These are phyloP conservation scores for Russula earlei DNA, from an alignment of 768 basidiomycete species.

Conservation along the genomic window DNA sequence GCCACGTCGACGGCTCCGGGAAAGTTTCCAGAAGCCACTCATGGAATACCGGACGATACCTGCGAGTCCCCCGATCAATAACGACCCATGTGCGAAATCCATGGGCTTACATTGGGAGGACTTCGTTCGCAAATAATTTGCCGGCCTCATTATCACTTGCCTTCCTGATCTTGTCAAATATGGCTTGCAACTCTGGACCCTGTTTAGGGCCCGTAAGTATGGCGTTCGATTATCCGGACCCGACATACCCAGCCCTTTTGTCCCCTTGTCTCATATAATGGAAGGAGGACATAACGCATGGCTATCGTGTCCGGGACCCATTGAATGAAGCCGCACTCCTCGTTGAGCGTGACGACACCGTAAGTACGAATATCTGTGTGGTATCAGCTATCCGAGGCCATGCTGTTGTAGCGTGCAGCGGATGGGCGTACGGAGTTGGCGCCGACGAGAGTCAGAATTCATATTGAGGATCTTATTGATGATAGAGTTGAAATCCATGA, in stretches of 20 bases:
- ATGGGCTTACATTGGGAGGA: constrained; percentile 47
- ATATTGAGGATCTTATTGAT: constrained; percentile 94
- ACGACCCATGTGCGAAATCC: neutral
- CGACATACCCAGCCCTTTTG: constrained; percentile 41
- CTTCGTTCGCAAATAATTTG: constrained; percentile 39
- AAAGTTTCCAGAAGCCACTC: constrained; percentile 98
- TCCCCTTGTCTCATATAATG: constrained; percentile 49
- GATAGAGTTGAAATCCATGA: constrained; percentile 98
- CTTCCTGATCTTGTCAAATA: constrained; percentile 44
- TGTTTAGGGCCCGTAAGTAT: constrained; percentile 21
- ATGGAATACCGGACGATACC: constrained; percentile 81
- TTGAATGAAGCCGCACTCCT: constrained; percentile 96
- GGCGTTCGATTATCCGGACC: neutral
- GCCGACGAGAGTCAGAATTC: constrained; percentile 83
- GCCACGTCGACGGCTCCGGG: constrained; percentile 93
- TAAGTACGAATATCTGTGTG: constrained; percentile 84
- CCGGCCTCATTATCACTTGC: constrained; percentile 40
- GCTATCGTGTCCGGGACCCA: constrained; percentile 95
- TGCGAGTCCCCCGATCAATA: constrained; percentile 23
- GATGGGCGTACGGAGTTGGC: constrained; percentile 69
- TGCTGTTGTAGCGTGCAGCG: neutral
- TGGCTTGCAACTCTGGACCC: constrained; percentile 37
- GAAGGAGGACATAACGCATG: constrained; percentile 63
- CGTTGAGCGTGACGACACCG: constrained; percentile 95
- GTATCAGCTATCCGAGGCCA: constrained; percentile 6